Evolutionary conservation across 2,329 filamentous ascomycete genomes (phyloP), one percentile per base, ranked within the genome.

Genomic region (Fusarium sp.): DNA sequence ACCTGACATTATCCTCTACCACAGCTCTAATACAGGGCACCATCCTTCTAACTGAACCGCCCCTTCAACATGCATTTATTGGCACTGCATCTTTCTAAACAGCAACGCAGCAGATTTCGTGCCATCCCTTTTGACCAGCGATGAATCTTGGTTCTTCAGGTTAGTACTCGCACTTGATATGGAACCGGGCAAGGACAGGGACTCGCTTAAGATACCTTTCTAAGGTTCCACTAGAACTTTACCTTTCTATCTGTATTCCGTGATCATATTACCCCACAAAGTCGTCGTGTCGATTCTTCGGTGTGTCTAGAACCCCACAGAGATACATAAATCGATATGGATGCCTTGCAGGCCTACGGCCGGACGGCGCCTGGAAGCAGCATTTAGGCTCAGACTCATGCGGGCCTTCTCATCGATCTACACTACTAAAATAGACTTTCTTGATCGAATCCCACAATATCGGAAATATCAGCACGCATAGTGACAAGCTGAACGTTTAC

Each of bases 181-280:
- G 37, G 40, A 64, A 23, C 14, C 35, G 32, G 20, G n/a, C 40
- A 52, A 44, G 30, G 27, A 35, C 30, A 18, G 50, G 44, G 13
- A 44, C 44, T 18, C n/a, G 33, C 17, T n/a, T 15, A 8, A 45
- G 37, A 30, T 44, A 18, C 41, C 40, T 40, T 32, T 44, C 57
- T 27, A 33, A 12, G n/a, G 15, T 27, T 45, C 20, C 42, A 20
- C 57, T 27, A 35, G 58, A 71, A 44, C 38, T 45, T 60, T 38
- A 48, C 35, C 37, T 50, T 23, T 15, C 15, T 23, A 17, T 15
- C 7, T 60, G 33, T n/a, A 44, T 54, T 37, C 15, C 26, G 37
- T 61, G 37, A 20, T 26, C 23, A n/a, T 32, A 32, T 10, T 53
- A 58, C 58, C 62, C 61, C 55, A 70, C 27, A 35, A 46, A 61